Base-by-base conservation (phyloP, 2,329 filamentous ascomycete species). In the Xylaria sp. region DNA sequence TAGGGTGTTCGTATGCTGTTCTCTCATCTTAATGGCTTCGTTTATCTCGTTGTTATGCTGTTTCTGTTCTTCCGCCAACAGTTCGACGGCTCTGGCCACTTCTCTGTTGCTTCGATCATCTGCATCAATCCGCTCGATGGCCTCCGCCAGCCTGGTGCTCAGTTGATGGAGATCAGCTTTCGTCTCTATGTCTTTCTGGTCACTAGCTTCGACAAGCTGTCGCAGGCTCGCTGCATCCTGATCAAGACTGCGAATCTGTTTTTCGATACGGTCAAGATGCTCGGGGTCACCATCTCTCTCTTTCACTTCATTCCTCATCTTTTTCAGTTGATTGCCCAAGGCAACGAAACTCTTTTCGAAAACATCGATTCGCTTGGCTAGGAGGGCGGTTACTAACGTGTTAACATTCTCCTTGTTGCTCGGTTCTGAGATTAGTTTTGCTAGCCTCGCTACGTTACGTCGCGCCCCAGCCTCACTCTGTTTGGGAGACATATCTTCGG, bases 331-430 rank as follows among this genome's bases (percentile, higher is more conserved):
- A n/a, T 33, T 21, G 25, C 37, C 23, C 21, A 66, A 49, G 5
- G 52, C 45, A 3, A 49, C 38, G n/a, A 66, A 57, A 33, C 52
- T 51, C n/a, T 28, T 60, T 52, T 15, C 57, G n/a, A 63, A 61
- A 19, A 52, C 57, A 23, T 67, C 64, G 4, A 71, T 61, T 19
- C 69, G 60, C 25, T 65, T 61, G 15, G 67, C 63, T n/a, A 63
- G 62, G 3, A 71, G 61, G 23, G 61, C 61, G 31, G 66, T 55
- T 14, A 72, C 51, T 21, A 71, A 54, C 15, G 66, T 66, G 3
- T 61, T 37, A 38, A 68, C 60, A 15, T 52, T 66, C 2, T 57
- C 42, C 33, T 61, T 58, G 52, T 58, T 67, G 9, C 51, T 62
- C 1, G 64, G 63, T 37, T 56, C 37, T 33, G 65, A 61, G 47